A percentile compares a stretch with the other conserved stretches of the same genome.
Evolutionary conservation across 768 basidiomycete species (phyloP).

Genomic region (Kwoniella bestiolae): DNA sequence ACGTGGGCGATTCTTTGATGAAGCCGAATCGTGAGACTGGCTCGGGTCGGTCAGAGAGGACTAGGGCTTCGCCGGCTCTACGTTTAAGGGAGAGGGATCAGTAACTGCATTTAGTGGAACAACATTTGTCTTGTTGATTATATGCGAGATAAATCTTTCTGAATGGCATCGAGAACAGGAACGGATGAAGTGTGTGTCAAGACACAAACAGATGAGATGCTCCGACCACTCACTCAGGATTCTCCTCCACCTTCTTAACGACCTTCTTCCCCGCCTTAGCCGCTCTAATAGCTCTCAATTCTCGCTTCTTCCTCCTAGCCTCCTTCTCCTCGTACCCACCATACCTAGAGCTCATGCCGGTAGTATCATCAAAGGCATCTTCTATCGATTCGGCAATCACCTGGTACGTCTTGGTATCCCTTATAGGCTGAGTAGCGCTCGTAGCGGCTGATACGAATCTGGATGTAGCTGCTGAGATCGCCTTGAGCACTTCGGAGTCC

Average conservation of each 20-base stretch:
- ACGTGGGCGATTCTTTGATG: slow-evolving; percentile 44
- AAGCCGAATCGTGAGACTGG: slow-evolving; percentile 37
- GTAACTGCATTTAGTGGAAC: not conserved
- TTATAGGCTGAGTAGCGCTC: slow-evolving; percentile 92
- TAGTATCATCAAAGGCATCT: slow-evolving; percentile 91
- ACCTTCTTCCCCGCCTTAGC: slow-evolving; percentile 73
- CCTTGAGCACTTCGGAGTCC: slow-evolving; percentile 91
- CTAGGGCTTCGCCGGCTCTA: slow-evolving; percentile 84
- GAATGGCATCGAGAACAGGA: too few relatives aligned
- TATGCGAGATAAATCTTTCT: too few relatives aligned
- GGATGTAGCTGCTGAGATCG: slow-evolving; percentile 81
- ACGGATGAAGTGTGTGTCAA: not conserved
- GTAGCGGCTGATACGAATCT: slow-evolving; percentile 84
- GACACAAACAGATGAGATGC: not conserved
- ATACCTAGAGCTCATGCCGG: slow-evolving; percentile 66
- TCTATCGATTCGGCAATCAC: slow-evolving; percentile 81
- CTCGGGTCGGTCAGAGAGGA: slow-evolving; percentile 62
- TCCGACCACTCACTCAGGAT: slow-evolving; percentile 72
- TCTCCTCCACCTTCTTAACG: slow-evolving; percentile 64
- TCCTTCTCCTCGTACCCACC: slow-evolving; percentile 97
- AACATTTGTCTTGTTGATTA: too few relatives aligned
- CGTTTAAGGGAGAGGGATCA: not conserved
- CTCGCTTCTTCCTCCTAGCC: slow-evolving; percentile 76
- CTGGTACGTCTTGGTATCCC: slow-evolving; percentile 95
- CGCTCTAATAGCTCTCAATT: slow-evolving; percentile 75